Conservation (phyloP, 768 basidiomycete species). For the Kwoniella dendrophila region DNA sequence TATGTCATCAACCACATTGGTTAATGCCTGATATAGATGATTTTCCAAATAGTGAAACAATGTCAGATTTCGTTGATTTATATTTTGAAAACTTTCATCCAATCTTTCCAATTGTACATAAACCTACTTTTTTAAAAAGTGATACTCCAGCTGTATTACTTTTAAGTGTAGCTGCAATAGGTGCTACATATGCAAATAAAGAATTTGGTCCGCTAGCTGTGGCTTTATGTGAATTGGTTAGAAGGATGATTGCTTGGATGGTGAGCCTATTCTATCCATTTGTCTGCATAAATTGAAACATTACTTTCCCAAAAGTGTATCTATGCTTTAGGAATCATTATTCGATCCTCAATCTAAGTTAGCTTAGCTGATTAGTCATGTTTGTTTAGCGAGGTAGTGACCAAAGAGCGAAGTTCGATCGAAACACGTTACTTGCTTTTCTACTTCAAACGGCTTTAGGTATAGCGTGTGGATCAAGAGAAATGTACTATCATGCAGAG, state of each 20-base stretch:
- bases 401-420: conserved; percentile 47
- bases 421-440: conserved; percentile 35
- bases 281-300: too few relatives aligned
- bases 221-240: conserved; percentile 44
- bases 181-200: conserved; percentile 44
- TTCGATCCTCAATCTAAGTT: background rate
- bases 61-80: conserved; percentile 48
- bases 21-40: conserved; percentile 45
- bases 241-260: conserved; percentile 49
- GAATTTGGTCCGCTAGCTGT: conserved; percentile 46
- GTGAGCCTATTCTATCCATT: conserved; percentile 26
- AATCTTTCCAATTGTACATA: conserved; percentile 43
- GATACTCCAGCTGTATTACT: conserved; percentile 41
- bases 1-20: conserved; percentile 46
- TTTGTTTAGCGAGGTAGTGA: conserved; percentile 43
- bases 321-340: background rate
- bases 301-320: background rate
- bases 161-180: conserved; percentile 39
- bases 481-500: conserved; percentile 47
- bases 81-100: conserved; percentile 51
- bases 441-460: conserved; percentile 40
- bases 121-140: conserved; percentile 28
- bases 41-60: conserved; percentile 44
- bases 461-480: conserved; percentile 45
- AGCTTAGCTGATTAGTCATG: background rate